phyloP scores from a whole-genome alignment of 2,329 filamentous ascomycete species.

The Helotiales sp. region DNA sequence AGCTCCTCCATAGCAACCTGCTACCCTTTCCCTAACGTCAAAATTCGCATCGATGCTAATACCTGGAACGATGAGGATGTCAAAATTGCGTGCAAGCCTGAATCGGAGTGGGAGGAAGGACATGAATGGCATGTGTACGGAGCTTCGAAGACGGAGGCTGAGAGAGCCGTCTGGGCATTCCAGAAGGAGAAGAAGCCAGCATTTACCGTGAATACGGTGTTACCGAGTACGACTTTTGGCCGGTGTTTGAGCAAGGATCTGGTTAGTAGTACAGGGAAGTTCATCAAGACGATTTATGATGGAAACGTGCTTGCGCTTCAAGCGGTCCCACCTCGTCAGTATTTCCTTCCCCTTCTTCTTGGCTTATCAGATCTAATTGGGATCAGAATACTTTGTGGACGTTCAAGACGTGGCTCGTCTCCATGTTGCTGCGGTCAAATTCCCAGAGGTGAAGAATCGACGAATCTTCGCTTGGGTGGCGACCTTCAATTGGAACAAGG shows the following conservation, averaged over 20 bases:
- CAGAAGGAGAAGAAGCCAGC: constrained; percentile 28
- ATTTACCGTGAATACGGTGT: constrained; percentile 29
- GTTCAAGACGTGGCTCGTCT: background rate
- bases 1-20: constrained; percentile 33
- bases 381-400: background rate
- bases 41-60: constrained; percentile 24
- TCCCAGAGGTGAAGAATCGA: background rate
- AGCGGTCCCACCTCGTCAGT: background rate
- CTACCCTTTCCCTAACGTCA: constrained; percentile 15
- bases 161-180: constrained; percentile 39
- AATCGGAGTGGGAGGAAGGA: constrained; percentile 25
- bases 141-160: constrained; percentile 39
- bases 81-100: constrained; percentile 37
- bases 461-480: background rate
- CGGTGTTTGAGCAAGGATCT: background rate
- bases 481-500: background rate
- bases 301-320: background rate
- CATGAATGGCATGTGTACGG: constrained; percentile 33
- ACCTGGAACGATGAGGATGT: constrained; percentile 37
- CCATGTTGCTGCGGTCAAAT: constrained; percentile 2
- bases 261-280: background rate
- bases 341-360: background rate
- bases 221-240: constrained; percentile 24
- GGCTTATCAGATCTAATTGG: background rate
- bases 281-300: background rate